These are phyloP conservation scores for Exserohilum turcica DNA, from an alignment of 2,329 filamentous ascomycete genomes.

Conservation along the genomic window DNA sequence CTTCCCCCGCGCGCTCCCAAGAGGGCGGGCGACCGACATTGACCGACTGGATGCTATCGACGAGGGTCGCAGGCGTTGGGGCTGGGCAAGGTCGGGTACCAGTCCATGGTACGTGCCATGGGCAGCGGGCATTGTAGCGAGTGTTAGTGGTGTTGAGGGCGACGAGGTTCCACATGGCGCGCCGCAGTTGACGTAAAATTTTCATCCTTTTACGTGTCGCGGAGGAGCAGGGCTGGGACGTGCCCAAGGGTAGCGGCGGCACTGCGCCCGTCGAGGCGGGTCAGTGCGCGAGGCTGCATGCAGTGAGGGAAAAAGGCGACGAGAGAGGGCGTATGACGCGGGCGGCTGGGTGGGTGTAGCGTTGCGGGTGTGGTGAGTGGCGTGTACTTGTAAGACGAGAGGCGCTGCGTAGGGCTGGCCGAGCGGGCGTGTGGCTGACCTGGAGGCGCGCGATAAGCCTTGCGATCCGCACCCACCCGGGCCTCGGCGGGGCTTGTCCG, in stretches of 20 bases:
- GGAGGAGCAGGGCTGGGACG: slow-evolving; percentile 23
- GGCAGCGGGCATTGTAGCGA: not conserved
- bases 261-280: not conserved
- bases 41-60: slow-evolving; percentile 15
- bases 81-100: slow-evolving; percentile 4
- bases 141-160: slow-evolving; percentile 13
- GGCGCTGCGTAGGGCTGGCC: slow-evolving; percentile 15
- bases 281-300: not conserved
- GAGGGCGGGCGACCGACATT: slow-evolving; percentile 17
- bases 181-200: slow-evolving; percentile 39
- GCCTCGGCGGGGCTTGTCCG: slow-evolving; percentile 26
- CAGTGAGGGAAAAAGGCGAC: not conserved
- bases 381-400: slow-evolving; percentile 5
- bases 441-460: slow-evolving; percentile 30
- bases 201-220: slow-evolving; percentile 28
- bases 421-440: slow-evolving; percentile 5
- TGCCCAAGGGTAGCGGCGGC: slow-evolving; percentile 22
- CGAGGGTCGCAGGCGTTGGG: slow-evolving; percentile 5
- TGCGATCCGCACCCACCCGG: slow-evolving; percentile 23
- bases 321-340: no score
- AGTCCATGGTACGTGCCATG: slow-evolving; percentile 10
- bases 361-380: not conserved
- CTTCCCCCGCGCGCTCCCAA: slow-evolving; percentile 20
- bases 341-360: no score
- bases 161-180: slow-evolving; percentile 36